A percentile compares a stretch with the other conserved stretches of the same genome.
Evolutionary conservation across 2,329 filamentous ascomycete species (phyloP).

Genomic region (Talaromyces sp.): DNA sequence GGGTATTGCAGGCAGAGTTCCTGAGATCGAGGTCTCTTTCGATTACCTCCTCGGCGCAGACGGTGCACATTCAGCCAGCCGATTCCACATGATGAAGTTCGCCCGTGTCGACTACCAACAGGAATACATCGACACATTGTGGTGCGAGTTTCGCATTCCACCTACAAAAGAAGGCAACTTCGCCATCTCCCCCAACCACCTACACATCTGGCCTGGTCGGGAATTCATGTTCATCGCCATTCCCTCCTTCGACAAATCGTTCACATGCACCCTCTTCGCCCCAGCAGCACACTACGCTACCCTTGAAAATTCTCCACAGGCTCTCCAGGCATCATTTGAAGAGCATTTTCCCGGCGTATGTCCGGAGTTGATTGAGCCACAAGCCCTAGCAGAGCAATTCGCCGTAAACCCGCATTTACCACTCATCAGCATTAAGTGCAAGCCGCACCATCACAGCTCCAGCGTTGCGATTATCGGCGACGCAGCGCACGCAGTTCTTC

Average conservation of each 20-base stretch:
- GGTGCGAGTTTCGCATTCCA: constrained; percentile 91
- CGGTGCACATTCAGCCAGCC: constrained; percentile 86
- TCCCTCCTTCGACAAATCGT: constrained; percentile 82
- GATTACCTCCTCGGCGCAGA: constrained; percentile 94
- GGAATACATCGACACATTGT: constrained; percentile 92
- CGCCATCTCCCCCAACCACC: constrained; percentile 83
- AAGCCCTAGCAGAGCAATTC: constrained; percentile 74
- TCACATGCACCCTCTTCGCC: constrained; percentile 93
- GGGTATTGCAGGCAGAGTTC: constrained; percentile 49
- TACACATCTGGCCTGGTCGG: constrained; percentile 95
- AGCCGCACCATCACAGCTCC: constrained; percentile 77
- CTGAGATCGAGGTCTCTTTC: constrained; percentile 81
- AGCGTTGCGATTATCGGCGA: constrained; percentile 87
- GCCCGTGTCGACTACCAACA: constrained; percentile 88
- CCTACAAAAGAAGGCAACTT: constrained; percentile 61
- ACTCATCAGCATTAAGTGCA: constrained; percentile 90
- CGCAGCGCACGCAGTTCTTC: constrained; percentile 95
- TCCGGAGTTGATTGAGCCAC: constrained; percentile 59
- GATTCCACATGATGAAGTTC: constrained; percentile 96
- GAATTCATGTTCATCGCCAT: constrained; percentile 99
- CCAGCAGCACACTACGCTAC: constrained; percentile 69
- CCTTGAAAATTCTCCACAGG: constrained; percentile 65
- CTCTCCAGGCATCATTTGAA: constrained; percentile 85
- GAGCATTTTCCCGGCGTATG: constrained; percentile 82
- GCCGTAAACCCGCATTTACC: constrained; percentile 83